Evolutionary conservation across 257 asterid genomes (phyloP).

Genomic region (Solanum neorickii): DNA sequence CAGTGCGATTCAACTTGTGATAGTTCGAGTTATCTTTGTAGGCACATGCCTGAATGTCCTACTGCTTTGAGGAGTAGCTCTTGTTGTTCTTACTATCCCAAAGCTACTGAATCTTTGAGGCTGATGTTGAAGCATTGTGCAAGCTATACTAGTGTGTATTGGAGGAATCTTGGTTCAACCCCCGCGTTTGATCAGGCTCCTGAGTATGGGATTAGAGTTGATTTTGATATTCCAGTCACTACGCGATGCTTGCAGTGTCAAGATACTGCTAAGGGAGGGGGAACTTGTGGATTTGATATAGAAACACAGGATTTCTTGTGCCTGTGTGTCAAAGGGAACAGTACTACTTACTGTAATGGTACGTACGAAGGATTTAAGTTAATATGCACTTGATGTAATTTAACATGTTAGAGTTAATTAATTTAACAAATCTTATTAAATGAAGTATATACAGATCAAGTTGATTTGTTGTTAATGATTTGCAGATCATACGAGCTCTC

Average conservation of each 20-base stretch:
- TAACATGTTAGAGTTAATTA: background rate
- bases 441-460: background rate
- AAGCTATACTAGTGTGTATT: conserved; percentile 55
- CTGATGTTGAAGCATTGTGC: conserved; percentile 74
- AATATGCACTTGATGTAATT: background rate
- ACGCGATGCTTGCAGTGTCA: conserved; percentile 51
- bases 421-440: background rate
- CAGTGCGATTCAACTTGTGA: conserved; percentile 91
- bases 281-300: conserved; percentile 67
- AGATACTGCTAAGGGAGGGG: conserved; percentile 51
- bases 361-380: background rate
- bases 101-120: conserved; percentile 72
- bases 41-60: conserved; percentile 62
- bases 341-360: conserved; percentile 67
- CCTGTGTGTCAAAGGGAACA: conserved; percentile 60
- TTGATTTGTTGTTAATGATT: background rate
- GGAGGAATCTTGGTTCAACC: conserved; percentile 61
- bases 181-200: conserved; percentile 62
- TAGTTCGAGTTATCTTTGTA: conserved; percentile 69
- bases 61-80: conserved; percentile 30
- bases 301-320: conserved; percentile 59
- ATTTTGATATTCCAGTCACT: conserved; percentile 80
- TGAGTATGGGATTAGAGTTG: conserved; percentile 76
- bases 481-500: conserved; percentile 31
- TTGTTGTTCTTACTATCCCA: conserved; percentile 86